Evolutionary conservation across 257 asterid species (phyloP), one percentile per base, ranked within the genome.

Genomic region (Mentha longifolia): DNA sequence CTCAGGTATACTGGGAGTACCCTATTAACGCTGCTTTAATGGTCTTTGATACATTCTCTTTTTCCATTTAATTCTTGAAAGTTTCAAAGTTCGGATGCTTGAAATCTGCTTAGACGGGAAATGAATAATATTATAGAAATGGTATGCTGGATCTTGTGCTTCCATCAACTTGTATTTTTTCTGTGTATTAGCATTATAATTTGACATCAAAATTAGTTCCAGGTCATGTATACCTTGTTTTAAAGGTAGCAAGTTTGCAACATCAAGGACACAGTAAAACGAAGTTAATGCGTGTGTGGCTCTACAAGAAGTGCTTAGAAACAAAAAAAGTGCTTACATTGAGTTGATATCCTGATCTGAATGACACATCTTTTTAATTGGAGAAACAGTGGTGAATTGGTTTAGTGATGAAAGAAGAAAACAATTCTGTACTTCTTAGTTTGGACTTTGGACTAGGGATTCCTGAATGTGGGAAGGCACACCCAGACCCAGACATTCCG

Each of bases 1-100:
- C 92, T 89, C 71, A 88, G 98, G 97, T 89, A 72, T 55, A 72
- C 65, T 68, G 67, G 30, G 61, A 65, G 66, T 66, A 54, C 54
- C 43, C 28, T 30, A 17, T 22, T 37, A 60, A 58, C 5, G 51
- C 46, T 67, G 47, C 49, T n/a, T 42, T 47, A 0, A 6, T 47
- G 16, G 42, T 37, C 46, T 58, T 50, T 19, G 41, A 46, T 42
- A 13, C 13, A 39, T 61, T 54, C 41, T 35, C 16, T 10, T 28
- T 28, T 62, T 68, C 57, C 37, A 9, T 55, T 22, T 15, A 55
- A 22, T 61, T 37, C 59, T 9, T 55, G 37, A 33, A 33, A 33
- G 37, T 33, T 33, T 33, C 37, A 33, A 33, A 33, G 37, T 33
- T 33, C 6, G 1, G 70, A 15, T 52, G 69, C 25, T 49, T 71